These are phyloP conservation scores for Wickerhamomyces sp. DNA, from an alignment of 1,139 yeast species.

Conservation along the genomic window DNA sequence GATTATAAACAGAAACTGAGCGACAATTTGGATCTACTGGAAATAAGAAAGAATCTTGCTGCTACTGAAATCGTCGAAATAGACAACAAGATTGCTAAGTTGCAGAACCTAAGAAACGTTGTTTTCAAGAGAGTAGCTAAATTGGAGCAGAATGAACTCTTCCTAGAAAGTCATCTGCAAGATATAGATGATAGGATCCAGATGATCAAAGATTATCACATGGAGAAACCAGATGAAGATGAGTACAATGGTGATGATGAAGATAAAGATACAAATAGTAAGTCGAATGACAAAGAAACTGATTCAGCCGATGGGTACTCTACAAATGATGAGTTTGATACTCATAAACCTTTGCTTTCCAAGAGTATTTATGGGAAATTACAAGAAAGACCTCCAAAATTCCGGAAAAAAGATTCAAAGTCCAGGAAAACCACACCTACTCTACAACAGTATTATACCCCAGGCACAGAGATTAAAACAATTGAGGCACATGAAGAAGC, in stretches of 20 bases:
- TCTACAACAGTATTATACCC: conserved; percentile 53
- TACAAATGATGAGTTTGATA: conserved; percentile 7
- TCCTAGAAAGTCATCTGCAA: conserved; percentile 42
- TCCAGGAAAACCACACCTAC: conserved; percentile 52
- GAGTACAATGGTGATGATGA: conserved; percentile 21
- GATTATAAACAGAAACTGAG: conserved; percentile 36
- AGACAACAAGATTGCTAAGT: conserved; percentile 47
- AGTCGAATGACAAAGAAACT: conserved; percentile 3
- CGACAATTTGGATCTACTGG: conserved; percentile 48
- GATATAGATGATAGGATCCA: conserved; percentile 38
- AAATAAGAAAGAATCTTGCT: conserved; percentile 58
- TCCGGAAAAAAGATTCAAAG: conserved; percentile 24
- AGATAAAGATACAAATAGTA: conserved; percentile 2
- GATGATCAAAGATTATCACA: conserved; percentile 28
- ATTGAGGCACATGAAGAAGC: conserved; percentile 49
- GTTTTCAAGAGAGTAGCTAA: conserved; percentile 54
- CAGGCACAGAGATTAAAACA: conserved; percentile 50
- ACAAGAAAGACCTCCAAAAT: conserved; percentile 28
- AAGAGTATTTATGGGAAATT: conserved; percentile 36
- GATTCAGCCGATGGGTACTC: conserved; percentile 8
- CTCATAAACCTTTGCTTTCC: conserved; percentile 26
- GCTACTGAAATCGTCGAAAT: conserved; percentile 59
- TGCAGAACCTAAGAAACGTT: conserved; percentile 44
- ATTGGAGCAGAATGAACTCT: conserved; percentile 54
- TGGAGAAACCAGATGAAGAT: conserved; percentile 23